Evolutionary conservation across 495 filamentous ascomycete species (phyloP).

Genomic region (Trichoderma reesei): DNA sequence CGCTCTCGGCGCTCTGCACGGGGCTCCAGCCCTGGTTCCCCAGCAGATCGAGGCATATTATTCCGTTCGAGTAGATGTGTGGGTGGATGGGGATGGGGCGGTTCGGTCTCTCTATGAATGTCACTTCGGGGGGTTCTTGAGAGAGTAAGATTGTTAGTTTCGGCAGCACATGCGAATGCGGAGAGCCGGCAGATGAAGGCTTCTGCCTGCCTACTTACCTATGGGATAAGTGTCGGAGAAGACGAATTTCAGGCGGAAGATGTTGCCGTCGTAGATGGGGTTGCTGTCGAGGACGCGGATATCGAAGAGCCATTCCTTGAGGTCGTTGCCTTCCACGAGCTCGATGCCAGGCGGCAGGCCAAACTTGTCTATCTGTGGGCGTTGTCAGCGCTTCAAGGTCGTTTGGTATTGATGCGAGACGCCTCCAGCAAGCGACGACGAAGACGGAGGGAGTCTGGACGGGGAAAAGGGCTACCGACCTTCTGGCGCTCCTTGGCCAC

Average conservation of each 20-base stretch:
- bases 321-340: conserved; percentile 56
- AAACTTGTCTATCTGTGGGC: conserved; percentile 37
- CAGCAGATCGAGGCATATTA: conserved; percentile 94
- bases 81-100: conserved; percentile 89
- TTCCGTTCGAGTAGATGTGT: conserved; percentile 95
- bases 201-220: conserved; percentile 38
- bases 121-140: conserved; percentile 84
- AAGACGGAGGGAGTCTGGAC: no score
- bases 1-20: conserved; percentile 91
- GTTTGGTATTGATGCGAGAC: not conserved
- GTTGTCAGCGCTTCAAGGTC: not conserved
- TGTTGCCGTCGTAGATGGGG: conserved; percentile 74
- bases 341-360: conserved; percentile 61
- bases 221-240: conserved; percentile 85
- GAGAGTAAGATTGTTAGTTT: no score
- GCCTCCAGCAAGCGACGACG: no score
- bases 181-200: conserved; percentile 8
- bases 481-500: conserved; percentile 8
- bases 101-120: conserved; percentile 58
- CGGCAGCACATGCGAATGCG: not conserved
- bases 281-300: conserved; percentile 86
- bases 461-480: conserved; percentile 2
- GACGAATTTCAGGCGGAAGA: conserved; percentile 75
- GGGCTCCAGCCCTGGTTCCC: conserved; percentile 84
- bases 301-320: conserved; percentile 89